These are phyloP conservation scores for Kwoniella dejecticola DNA, from an alignment of 768 basidiomycete species.

Conservation along the genomic window DNA sequence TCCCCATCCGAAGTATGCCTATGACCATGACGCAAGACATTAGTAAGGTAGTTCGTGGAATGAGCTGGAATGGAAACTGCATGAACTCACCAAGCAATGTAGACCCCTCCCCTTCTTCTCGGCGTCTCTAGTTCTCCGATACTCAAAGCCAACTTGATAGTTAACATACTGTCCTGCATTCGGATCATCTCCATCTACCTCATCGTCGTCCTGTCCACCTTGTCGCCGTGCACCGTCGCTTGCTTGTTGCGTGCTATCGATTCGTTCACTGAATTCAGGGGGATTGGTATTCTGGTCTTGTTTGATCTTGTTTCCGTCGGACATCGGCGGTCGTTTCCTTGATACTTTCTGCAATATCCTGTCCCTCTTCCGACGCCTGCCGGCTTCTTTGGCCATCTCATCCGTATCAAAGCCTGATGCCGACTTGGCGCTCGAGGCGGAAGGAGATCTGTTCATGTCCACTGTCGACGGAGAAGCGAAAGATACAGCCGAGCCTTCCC, in stretches of 20 bases:
- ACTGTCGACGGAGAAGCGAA: background rate
- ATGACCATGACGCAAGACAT: no score
- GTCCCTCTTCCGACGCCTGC: conserved; percentile 36
- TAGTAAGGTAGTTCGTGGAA: no score
- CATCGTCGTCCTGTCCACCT: conserved; percentile 20
- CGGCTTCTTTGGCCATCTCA: conserved; percentile 18
- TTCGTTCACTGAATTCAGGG: background rate
- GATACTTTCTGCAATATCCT: conserved; percentile 32
- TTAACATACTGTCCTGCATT: conserved; percentile 52
- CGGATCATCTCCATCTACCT: conserved; percentile 42
- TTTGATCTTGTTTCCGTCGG: background rate
- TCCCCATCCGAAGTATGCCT: conserved; percentile 53
- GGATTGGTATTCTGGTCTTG: background rate
- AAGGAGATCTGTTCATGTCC: conserved; percentile 11
- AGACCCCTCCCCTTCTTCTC: conserved; percentile 44
- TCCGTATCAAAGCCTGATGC: conserved; percentile 6
- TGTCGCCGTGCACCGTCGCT: conserved; percentile 4
- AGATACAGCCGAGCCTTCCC: background rate
- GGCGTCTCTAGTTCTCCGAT: conserved; percentile 34
- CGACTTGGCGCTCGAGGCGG: conserved; percentile 6
- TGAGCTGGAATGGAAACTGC: no score
- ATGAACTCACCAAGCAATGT: conserved; percentile 47
- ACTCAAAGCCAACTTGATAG: conserved; percentile 53
- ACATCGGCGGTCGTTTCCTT: conserved; percentile 15
- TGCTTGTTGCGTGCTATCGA: background rate